Evolutionary conservation across 2,329 filamentous ascomycete genomes (phyloP).

Genomic region (Achaetomium macrosporum): DNA sequence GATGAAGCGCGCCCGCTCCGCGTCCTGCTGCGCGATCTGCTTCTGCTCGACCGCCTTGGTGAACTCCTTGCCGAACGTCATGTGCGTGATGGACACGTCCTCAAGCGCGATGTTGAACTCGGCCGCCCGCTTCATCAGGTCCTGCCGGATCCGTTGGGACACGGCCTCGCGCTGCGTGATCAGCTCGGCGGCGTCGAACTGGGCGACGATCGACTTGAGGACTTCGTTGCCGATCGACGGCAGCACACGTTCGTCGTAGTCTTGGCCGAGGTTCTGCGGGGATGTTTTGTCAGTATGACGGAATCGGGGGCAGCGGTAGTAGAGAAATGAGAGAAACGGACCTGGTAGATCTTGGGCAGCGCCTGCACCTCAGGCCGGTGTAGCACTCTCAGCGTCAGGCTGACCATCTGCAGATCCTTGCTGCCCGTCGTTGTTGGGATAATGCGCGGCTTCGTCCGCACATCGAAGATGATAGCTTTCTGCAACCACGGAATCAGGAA

Average conservation of each 20-base stretch:
- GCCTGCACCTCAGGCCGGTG: slow-evolving; percentile 90
- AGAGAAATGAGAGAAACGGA: slow-evolving; percentile 38
- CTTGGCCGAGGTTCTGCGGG: slow-evolving; percentile 81
- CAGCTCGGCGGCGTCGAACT: slow-evolving; percentile 97
- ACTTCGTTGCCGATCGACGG: slow-evolving; percentile 99
- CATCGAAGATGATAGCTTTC: slow-evolving; percentile 90
- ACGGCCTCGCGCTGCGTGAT: slow-evolving; percentile 99
- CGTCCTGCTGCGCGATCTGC: slow-evolving; percentile 99
- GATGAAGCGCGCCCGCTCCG: slow-evolving; percentile 93
- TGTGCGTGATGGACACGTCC: slow-evolving; percentile 98
- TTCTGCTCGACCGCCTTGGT: slow-evolving; percentile 99
- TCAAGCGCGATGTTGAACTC: slow-evolving; percentile 99
- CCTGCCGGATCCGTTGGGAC: slow-evolving; percentile 84
- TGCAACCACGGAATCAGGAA: slow-evolving; percentile 96
- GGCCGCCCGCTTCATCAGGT: slow-evolving; percentile 83
- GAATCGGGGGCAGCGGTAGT: too few species aligned
- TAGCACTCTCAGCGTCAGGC: slow-evolving; percentile 89
- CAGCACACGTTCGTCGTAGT: slow-evolving; percentile 97
- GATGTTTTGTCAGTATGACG: slow-evolving; percentile 6
- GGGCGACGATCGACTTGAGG: slow-evolving; percentile 94
- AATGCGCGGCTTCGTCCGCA: slow-evolving; percentile 93
- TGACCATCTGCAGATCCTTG: slow-evolving; percentile 99
- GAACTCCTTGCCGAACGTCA: slow-evolving; percentile 99
- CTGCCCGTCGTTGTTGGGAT: slow-evolving; percentile 95
- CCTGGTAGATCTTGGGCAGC: slow-evolving; percentile 97